A percentile compares a stretch with the other conserved stretches of the same genome.
phyloP scores from a whole-genome alignment of 768 basidiomycete genomes.

The Xerocomellus intermedius region DNA sequence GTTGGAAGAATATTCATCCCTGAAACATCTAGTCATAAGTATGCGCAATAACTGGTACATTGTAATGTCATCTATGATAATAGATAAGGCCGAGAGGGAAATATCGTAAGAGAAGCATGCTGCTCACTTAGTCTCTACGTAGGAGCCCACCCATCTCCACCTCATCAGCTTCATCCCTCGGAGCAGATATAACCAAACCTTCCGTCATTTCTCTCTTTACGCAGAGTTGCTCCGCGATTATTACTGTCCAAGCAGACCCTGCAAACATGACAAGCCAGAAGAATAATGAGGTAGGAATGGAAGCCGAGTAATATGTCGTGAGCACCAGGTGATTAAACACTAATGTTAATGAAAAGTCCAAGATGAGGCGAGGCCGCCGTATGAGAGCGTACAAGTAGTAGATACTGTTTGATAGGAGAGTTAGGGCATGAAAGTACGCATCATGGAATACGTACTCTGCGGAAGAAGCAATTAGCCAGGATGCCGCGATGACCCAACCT shows the following conservation, averaged over 20 bases:
- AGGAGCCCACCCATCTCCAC: slow-evolving; percentile 53
- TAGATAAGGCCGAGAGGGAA: slow-evolving; percentile 1
- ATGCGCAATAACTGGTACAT: slow-evolving; percentile 21
- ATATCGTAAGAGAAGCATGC: slow-evolving; percentile 17
- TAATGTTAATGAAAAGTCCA: slow-evolving; percentile 92
- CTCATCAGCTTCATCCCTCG: slow-evolving; percentile 47
- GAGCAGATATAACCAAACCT: slow-evolving; percentile 57
- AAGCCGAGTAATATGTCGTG: slow-evolving; percentile 76
- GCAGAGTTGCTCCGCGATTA: slow-evolving; percentile 88
- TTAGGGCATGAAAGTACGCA: slow-evolving; percentile 4
- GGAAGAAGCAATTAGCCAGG: slow-evolving; percentile 80
- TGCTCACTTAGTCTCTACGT: slow-evolving; percentile 59
- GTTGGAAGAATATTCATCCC: slow-evolving; percentile 7
- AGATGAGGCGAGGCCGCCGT: slow-evolving; percentile 87
- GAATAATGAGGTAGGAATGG: slow-evolving; percentile 83
- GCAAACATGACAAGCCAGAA: slow-evolving; percentile 83
- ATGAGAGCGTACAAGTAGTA: slow-evolving; percentile 86
- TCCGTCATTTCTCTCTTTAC: slow-evolving; percentile 88
- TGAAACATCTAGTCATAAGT: slow-evolving; percentile 17
- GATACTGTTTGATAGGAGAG: slow-evolving; percentile 39
- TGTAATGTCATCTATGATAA: slow-evolving; percentile 16
- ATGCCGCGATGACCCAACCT: slow-evolving; percentile 87
- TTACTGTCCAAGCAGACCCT: slow-evolving; percentile 70
- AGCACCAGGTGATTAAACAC: slow-evolving; percentile 90
- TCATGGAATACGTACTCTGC: slow-evolving; percentile 70